Conservation (phyloP, 768 basidiomycete genomes). For the Gymnopilus junonius region DNA sequence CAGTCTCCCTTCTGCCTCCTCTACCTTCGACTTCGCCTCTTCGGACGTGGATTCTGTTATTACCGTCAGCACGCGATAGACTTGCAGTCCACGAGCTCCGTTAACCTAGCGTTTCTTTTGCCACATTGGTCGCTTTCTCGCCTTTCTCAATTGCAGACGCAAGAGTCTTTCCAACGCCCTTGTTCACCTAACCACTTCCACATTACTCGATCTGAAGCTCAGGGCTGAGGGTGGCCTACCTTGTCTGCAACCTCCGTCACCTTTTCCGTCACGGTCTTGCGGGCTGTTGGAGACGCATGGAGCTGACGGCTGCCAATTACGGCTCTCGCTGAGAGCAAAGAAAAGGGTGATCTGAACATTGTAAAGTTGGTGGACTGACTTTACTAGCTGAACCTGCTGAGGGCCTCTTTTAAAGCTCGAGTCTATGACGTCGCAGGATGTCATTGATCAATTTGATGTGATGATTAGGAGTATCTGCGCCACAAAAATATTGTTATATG, state of each 20-base stretch:
- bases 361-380: neutral
- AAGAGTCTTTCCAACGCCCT: slow-evolving; percentile 46
- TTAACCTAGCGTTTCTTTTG: slow-evolving; percentile 48
- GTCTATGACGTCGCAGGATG: slow-evolving; percentile 20
- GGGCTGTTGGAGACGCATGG: slow-evolving; percentile 38
- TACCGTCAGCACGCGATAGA: neutral
- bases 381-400: neutral
- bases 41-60: slow-evolving; percentile 37
- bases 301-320: slow-evolving; percentile 21
- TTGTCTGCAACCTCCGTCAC: slow-evolving; percentile 48
- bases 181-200: slow-evolving; percentile 40
- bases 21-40: slow-evolving; percentile 40
- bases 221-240: slow-evolving; percentile 27
- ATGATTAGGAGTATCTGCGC: neutral
- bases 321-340: slow-evolving; percentile 7
- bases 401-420: slow-evolving; percentile 6
- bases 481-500: neutral
- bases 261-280: slow-evolving; percentile 48
- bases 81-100: neutral
- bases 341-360: slow-evolving; percentile 23
- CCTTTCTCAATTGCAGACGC: slow-evolving; percentile 53
- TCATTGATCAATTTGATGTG: slow-evolving; percentile 4
- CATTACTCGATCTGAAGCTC: neutral
- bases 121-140: slow-evolving; percentile 42
- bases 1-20: slow-evolving; percentile 13